These are phyloP conservation scores for Pseudozyma sp. DNA, from an alignment of 1,284 basidiomycete genomes.

Conservation along the genomic window DNA sequence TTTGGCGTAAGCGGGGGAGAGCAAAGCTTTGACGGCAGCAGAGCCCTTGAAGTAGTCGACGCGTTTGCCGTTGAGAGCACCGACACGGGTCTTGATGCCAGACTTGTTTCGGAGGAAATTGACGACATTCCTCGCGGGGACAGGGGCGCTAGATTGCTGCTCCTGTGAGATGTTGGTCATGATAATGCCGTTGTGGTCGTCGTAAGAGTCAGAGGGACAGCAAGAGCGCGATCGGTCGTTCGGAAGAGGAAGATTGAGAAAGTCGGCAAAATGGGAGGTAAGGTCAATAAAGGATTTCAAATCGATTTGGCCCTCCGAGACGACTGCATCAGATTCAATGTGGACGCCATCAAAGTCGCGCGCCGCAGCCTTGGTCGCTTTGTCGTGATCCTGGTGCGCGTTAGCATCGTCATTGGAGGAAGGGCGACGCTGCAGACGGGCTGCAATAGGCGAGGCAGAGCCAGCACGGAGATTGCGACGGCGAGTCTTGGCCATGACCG, in stretches of 20 bases:
- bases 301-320: slow-evolving; percentile 15
- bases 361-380: background rate
- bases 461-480: slow-evolving; percentile 33
- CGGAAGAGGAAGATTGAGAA: slow-evolving; percentile 12
- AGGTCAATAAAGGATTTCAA: slow-evolving; percentile 37
- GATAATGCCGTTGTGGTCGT: background rate
- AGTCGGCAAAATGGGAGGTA: slow-evolving; percentile 23
- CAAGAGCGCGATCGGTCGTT: slow-evolving; percentile 2
- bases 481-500: slow-evolving; percentile 31
- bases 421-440: background rate
- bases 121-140: slow-evolving; percentile 56
- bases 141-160: slow-evolving; percentile 61
- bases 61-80: slow-evolving; percentile 92
- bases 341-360: slow-evolving; percentile 2
- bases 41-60: slow-evolving; percentile 94
- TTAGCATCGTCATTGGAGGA: background rate
- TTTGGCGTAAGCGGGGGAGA: slow-evolving; percentile 90
- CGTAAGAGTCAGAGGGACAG: slow-evolving; percentile 63
- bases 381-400: background rate
- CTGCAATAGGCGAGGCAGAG: slow-evolving; percentile 6
- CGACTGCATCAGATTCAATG: slow-evolving; percentile 11
- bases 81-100: slow-evolving; percentile 88
- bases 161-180: slow-evolving; percentile 44
- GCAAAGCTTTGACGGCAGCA: slow-evolving; percentile 82
- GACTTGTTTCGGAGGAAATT: slow-evolving; percentile 71